These are phyloP conservation scores for Vitis amurensis DNA, from an alignment of 164 flowering plant species.

Conservation along the genomic window DNA sequence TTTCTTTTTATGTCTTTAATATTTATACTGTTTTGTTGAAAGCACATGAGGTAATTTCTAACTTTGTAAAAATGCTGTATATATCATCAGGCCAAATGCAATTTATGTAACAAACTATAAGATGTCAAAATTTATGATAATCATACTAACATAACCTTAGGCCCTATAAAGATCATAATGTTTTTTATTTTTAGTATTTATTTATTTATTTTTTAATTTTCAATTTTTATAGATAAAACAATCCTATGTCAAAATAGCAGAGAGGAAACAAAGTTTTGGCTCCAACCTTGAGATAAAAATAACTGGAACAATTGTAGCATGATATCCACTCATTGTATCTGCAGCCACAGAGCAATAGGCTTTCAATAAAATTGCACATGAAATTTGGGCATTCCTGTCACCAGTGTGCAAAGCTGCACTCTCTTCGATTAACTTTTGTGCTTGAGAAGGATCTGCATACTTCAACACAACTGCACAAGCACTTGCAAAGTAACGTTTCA, in stretches of 20 bases:
- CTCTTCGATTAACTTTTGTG: slow-evolving; percentile 81
- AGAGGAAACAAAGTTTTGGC: slow-evolving; percentile 7
- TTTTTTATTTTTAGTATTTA: too few species aligned
- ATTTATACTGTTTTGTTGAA: too few species aligned
- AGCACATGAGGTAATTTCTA: too few species aligned
- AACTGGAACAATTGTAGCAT: slow-evolving; percentile 60
- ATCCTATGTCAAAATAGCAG: not conserved
- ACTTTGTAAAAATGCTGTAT: too few species aligned
- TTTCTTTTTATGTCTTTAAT: too few species aligned
- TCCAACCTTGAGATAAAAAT: slow-evolving; percentile 75
- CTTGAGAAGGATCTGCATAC: slow-evolving; percentile 64
- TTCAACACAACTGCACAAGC: slow-evolving; percentile 79
- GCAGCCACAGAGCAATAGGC: slow-evolving; percentile 64
- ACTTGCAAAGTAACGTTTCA: slow-evolving; percentile 91
- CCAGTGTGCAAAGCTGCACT: slow-evolving; percentile 76
- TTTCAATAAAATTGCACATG: slow-evolving; percentile 80
- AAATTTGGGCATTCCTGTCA: slow-evolving; percentile 73
- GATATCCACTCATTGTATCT: slow-evolving; percentile 74
- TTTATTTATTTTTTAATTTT: too few species aligned
- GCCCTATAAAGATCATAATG: too few species aligned
- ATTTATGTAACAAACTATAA: too few species aligned
- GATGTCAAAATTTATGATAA: too few species aligned
- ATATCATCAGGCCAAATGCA: too few species aligned
- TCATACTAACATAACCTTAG: too few species aligned
- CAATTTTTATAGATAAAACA: not conserved